Evolutionary conservation across 176 grass and related monocot genomes (phyloP), one percentile per base, ranked within the genome.

Genomic region (Carex parvula): DNA sequence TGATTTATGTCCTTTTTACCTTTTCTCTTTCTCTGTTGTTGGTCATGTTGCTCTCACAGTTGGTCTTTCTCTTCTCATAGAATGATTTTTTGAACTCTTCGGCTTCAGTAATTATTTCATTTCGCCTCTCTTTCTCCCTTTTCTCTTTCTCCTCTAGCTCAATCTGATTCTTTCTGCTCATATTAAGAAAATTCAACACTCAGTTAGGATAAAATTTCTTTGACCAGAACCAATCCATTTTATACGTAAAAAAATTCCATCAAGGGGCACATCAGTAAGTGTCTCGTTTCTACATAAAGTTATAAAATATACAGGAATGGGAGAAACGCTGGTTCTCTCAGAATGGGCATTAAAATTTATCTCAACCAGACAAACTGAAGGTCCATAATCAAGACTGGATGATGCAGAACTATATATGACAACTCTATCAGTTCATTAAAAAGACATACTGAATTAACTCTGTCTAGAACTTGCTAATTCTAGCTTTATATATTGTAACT

Each of bases 11-110:
- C 63, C 10, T 60, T 53, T 32, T 68, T 89, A 90, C 93, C 90
- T 94, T 94, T 80, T 94, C 93, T 69, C 82, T 87, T 54, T 90
- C 90, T 76, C 90, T 89, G 82, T 94, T 94, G 52, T 79, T 85
- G 8, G 86, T 62, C 48, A 77, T 84, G 12, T 87, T 92, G n/a
- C 37, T 86, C 41, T 92, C 88, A 32, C 81, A 73, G 71, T 80
- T 81, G 54, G 84, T 79, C 70, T 81, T 88, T 85, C 86, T 85
- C 86, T 87, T 94, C 52, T 94, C 93, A 24, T 77, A 70, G 55
- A 92, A 94, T 4, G 88, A 65, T 83, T 79, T 92, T 71, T 94
- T 94, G 90, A 65, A 92, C 33, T 87, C 84, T 12, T 94, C 93
- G 0, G 93, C 93, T 50, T 92, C 93, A 3, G 88, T 21, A 56